Evolutionary conservation across 306 rosid genomes (phyloP), one percentile per base, ranked within the genome.

Genomic region (Trifolium dubium): DNA sequence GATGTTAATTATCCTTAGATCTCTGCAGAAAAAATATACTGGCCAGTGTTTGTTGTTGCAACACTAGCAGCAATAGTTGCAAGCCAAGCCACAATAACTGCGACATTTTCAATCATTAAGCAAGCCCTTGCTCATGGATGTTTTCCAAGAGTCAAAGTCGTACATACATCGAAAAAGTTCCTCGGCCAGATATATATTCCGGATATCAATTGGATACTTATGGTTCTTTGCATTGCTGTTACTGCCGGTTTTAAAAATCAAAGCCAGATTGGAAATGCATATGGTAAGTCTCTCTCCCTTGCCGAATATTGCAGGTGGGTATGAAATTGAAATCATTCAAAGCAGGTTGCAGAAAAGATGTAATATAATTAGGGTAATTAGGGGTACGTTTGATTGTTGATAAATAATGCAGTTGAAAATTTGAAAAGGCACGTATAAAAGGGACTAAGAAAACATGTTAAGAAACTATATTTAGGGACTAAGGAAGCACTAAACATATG

Each of bases 121-220:
- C 97, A 91, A 83, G 98, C 96, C 76, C 91, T 85, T 82, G 89
- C 97, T 9, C 93, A 77, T 60, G 93, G 98, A 73, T 91, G 96
- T 60, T 89, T 93, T 78, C 90, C 96, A 6, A 88, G 97, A 79
- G 96, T 93, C 65, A 93, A 89, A 86, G 92, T 93, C 47, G 85
- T 91, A 39, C 82, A 91, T 77, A 91, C 96, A 19, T 91, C 96
- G 50, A 89, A 86, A 86, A 85, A 74, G 35, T 93, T 81, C 81
- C 89, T 71, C 29, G 87, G 88, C 79, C 61, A 55, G 29, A 51
- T 51, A 17, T 7, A 51, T 51, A 17, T 51, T 51, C 59, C 11
- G 18, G 30, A 18, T 53, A 53, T 53, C 11, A 23, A 18, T 19
- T 9, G 32, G 30, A 7, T 19, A 34, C 3, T 10, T 56, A 91